Conservation (phyloP, 2,329 filamentous ascomycete species). For the Cryphonectria parasitica region DNA sequence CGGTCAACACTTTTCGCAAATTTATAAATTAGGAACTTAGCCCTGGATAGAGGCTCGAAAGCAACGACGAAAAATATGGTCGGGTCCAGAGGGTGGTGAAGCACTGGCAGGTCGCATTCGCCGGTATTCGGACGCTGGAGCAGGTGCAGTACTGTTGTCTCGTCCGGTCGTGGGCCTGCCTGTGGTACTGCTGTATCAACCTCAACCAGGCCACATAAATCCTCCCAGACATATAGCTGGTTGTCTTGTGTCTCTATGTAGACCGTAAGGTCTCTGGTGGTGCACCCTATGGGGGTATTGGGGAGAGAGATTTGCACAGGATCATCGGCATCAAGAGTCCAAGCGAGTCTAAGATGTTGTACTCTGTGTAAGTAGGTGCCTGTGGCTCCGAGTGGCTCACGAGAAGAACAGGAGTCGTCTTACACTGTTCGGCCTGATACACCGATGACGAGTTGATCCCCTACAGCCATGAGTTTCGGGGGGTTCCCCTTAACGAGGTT, state of each 20-base stretch:
- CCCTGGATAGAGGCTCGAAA: not conserved
- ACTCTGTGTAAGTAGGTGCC: not conserved
- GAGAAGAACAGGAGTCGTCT: not conserved
- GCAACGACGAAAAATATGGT: constrained; percentile 10
- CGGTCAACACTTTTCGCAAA: not conserved
- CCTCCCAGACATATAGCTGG: constrained; percentile 13
- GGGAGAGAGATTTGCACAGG: constrained; percentile 2
- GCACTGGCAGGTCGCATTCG: not conserved
- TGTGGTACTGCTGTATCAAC: not conserved
- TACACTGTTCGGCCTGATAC: constrained; percentile 13
- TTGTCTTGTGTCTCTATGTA: constrained; percentile 6
- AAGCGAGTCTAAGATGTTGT: not conserved
- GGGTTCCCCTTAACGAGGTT: not conserved
- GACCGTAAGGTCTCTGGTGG: not conserved
- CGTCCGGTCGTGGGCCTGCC: not conserved
- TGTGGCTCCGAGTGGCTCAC: not conserved
- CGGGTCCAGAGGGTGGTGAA: constrained; percentile 12
- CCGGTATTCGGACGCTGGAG: not conserved
- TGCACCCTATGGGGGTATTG: not conserved
- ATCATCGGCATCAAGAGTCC: not conserved
- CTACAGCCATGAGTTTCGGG: constrained; percentile 3
- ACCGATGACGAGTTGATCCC: constrained; percentile 8
- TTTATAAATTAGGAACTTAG: not conserved
- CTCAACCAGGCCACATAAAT: not conserved
- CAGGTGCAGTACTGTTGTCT: too few species aligned